A percentile compares a stretch with the other conserved stretches of the same genome.
These are phyloP conservation scores for Aspergillus neoniger DNA, from an alignment of 2,329 filamentous ascomycete genomes.

Conservation along the genomic window DNA sequence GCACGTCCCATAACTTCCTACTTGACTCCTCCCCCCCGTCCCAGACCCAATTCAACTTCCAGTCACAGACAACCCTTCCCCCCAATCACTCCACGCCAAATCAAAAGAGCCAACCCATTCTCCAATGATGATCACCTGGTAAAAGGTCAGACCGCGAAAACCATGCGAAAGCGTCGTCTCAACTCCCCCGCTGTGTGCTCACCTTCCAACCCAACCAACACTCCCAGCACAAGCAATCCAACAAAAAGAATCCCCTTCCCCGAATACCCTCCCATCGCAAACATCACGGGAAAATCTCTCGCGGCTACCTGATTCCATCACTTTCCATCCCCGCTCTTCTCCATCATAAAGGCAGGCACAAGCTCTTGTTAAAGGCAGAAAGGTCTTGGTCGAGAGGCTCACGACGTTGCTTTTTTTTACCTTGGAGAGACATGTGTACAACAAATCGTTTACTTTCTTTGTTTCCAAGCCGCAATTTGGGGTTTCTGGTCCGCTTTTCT, in stretches of 20 bases:
- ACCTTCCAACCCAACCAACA: no score
- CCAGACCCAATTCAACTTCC: background rate
- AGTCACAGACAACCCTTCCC: background rate
- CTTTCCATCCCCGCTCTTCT: background rate
- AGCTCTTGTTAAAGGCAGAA: slow-evolving; percentile 28
- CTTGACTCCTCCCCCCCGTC: no score
- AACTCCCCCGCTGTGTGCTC: slow-evolving; percentile 6
- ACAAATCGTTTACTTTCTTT: background rate
- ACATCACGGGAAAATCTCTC: slow-evolving; percentile 2
- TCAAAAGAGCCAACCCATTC: slow-evolving; percentile 18
- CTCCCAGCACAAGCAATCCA: background rate
- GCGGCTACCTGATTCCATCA: background rate
- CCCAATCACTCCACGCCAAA: background rate
- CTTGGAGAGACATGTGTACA: slow-evolving; percentile 34
- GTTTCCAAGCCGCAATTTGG: slow-evolving; percentile 36
- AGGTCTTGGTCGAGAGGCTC: slow-evolving; percentile 27
- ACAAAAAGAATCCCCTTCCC: slow-evolving; percentile 14
- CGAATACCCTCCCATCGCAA: background rate
- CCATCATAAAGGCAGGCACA: slow-evolving; percentile 24
- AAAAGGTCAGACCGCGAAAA: slow-evolving; percentile 48
- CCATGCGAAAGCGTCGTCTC: background rate
- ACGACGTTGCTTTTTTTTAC: slow-evolving; percentile 21
- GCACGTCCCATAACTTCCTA: slow-evolving; percentile 11
- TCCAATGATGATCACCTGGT: slow-evolving; percentile 50
- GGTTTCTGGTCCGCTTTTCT: slow-evolving; percentile 43